Evolutionary conservation across 129 eudicot species (phyloP).

Genomic region (Cynara cardunculus): DNA sequence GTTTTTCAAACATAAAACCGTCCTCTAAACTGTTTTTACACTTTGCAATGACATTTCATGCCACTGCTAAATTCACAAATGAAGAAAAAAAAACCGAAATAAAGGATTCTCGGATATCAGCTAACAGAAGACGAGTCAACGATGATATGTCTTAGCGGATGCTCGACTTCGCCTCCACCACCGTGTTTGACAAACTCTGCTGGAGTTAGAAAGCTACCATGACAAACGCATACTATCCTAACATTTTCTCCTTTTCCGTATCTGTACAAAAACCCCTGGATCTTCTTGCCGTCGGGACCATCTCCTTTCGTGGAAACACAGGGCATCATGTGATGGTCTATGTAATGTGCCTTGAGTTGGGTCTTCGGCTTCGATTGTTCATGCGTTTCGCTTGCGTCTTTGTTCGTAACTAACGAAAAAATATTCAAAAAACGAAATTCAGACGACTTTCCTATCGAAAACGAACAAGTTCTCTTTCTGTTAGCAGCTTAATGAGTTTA

Average conservation of each 20-base stretch:
- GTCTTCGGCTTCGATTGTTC: not conserved
- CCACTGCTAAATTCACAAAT: not conserved
- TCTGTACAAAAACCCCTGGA: conserved; percentile 56
- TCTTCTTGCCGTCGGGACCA: conserved; percentile 50
- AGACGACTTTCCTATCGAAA: not conserved
- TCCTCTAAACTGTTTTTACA: not conserved
- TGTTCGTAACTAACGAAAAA: conserved; percentile 14
- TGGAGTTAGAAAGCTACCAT: conserved; percentile 62
- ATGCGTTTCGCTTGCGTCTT: not conserved
- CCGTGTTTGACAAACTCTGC: conserved; percentile 79
- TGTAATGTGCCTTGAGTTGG: not conserved
- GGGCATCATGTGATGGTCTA: conserved; percentile 39
- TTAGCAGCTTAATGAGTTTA: too few relatives aligned
- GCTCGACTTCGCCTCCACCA: conserved; percentile 58
- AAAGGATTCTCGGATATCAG: not conserved
- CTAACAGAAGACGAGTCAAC: conserved; percentile 37
- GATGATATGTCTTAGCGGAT: conserved; percentile 57
- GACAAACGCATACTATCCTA: conserved; percentile 75
- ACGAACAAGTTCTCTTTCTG: not conserved
- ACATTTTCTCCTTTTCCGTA: conserved; percentile 57
- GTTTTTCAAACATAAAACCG: not conserved
- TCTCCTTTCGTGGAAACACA: conserved; percentile 48
- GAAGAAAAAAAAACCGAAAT: not conserved
- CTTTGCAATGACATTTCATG: not conserved
- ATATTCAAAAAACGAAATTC: not conserved